Evolutionary conservation across 2,329 filamentous ascomycete genomes (phyloP), one percentile per base, ranked within the genome.

Genomic region (Geosmithia morbida): DNA sequence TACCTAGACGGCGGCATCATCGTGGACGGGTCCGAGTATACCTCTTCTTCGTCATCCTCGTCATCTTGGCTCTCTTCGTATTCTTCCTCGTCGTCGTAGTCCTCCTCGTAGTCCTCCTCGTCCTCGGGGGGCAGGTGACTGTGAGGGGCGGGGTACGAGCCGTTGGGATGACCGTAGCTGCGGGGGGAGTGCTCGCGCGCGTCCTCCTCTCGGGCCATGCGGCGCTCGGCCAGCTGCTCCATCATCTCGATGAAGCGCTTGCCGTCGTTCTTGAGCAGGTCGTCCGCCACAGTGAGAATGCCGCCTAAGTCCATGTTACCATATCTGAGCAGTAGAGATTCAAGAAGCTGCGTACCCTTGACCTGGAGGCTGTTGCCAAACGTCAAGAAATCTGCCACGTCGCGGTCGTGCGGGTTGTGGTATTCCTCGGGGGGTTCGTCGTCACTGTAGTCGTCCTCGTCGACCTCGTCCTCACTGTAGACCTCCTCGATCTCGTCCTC

Each of bases 201-300:
- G 61, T 96, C 88, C 67, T 92, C 89, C 69, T 97, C 90, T 56
- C 92, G 83, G 60, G 89, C 87, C 90, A 98, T 96, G 57, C 92
- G 81, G 57, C 90, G 86, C 68, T 98, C 92, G 39, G 92, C 92
- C 57, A 98, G 77, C 68, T 97, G 90, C 65, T 98, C 92, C 92
- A 98, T 98, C 92, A 98, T 98, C 64, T 98, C 92, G 66, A 98
- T 98, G 69, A 98, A 98, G 61, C 95, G 94, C 66, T 94, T 95
- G 59, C 92, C 92, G 66, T 98, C 92, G 66, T 98, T 98, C 66
- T 97, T 97, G 53, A 98, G 77, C 54, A 98, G 75, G 68, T 98
- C 92, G 71, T 98, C 92, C 64, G 92, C 92, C 60, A 98, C 92
- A 55, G 92, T 98, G 63, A 98, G 81, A 66, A 98, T 96, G 62